Percentiles rank a stretch among this genome's conserved stretches.
These are phyloP conservation scores for Nothopassalora personata DNA, from an alignment of 2,329 filamentous ascomycete genomes.

Conservation along the genomic window DNA sequence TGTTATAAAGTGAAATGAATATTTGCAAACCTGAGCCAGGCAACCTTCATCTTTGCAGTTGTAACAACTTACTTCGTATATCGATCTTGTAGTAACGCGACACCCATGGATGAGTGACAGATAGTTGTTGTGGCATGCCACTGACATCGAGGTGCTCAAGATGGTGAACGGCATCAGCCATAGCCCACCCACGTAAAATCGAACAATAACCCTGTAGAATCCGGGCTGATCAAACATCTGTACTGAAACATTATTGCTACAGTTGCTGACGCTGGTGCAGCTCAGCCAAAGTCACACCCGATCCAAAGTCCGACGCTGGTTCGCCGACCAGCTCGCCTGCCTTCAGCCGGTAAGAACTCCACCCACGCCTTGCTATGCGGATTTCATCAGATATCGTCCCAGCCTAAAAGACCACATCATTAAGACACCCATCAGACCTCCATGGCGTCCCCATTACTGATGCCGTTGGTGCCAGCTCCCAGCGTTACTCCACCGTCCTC, in stretches of 20 bases:
- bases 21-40: not conserved
- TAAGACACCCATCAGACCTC: slow-evolving; percentile 51
- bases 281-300: slow-evolving; percentile 1
- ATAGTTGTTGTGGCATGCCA: not conserved
- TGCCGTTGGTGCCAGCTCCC: slow-evolving; percentile 39
- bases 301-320: slow-evolving; percentile 6
- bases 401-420: not conserved
- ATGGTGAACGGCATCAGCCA: not conserved
- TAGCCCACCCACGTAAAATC: not conserved
- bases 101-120: slow-evolving; percentile 13
- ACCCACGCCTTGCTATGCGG: slow-evolving; percentile 8
- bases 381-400: not conserved
- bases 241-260: slow-evolving; percentile 2
- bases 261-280: not conserved
- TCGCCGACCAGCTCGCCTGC: slow-evolving; percentile 2
- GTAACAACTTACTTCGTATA: too few relatives aligned
- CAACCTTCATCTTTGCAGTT: too few relatives aligned
- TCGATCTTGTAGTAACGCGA: slow-evolving; percentile 6
- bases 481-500: slow-evolving; percentile 77
- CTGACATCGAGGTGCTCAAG: not conserved
- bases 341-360: slow-evolving; percentile 5
- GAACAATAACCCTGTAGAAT: not conserved
- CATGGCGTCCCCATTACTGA: slow-evolving; percentile 48
- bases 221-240: not conserved
- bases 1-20: not conserved